Conservation (phyloP, 176 grass and related monocot species). For the Alloteropsis semialata region DNA sequence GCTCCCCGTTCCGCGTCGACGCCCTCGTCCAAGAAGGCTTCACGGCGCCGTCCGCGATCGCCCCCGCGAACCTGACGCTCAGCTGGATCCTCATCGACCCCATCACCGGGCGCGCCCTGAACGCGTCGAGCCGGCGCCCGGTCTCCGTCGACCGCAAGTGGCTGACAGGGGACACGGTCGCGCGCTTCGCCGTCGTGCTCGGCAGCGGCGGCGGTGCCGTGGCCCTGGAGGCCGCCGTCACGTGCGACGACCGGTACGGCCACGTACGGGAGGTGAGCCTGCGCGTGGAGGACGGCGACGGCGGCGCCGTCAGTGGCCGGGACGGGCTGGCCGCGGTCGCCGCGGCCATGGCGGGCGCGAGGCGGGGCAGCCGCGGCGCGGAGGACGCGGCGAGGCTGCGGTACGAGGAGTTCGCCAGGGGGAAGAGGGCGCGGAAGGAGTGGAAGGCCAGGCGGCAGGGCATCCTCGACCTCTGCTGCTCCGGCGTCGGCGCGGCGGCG, state of each 20-base stretch:
- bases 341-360: conserved; percentile 18
- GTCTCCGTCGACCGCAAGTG: conserved; percentile 54
- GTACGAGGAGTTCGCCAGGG: conserved; percentile 44
- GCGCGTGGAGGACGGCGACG: conserved; percentile 32
- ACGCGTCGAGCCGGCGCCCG: conserved; percentile 46
- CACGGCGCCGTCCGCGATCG: conserved; percentile 14
- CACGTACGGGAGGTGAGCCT: conserved; percentile 64
- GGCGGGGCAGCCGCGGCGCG: background rate
- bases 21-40: conserved; percentile 58
- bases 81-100: conserved; percentile 84
- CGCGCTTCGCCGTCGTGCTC: conserved; percentile 51
- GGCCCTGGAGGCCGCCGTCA: conserved; percentile 40
- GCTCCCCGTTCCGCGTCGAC: conserved; percentile 77
- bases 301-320: conserved; percentile 25
- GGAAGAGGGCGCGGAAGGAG: conserved; percentile 44
- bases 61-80: conserved; percentile 38
- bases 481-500: conserved; percentile 19
- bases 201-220: background rate
- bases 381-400: background rate
- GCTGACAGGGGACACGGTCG: conserved; percentile 54
- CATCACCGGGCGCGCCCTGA: conserved; percentile 29
- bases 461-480: conserved; percentile 53
- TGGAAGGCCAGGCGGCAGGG: conserved; percentile 42
- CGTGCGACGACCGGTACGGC: conserved; percentile 40
- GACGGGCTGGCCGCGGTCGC: conserved; percentile 30